phyloP scores from a whole-genome alignment of 768 basidiomycete genomes.

The Panaeolus cyanescens region DNA sequence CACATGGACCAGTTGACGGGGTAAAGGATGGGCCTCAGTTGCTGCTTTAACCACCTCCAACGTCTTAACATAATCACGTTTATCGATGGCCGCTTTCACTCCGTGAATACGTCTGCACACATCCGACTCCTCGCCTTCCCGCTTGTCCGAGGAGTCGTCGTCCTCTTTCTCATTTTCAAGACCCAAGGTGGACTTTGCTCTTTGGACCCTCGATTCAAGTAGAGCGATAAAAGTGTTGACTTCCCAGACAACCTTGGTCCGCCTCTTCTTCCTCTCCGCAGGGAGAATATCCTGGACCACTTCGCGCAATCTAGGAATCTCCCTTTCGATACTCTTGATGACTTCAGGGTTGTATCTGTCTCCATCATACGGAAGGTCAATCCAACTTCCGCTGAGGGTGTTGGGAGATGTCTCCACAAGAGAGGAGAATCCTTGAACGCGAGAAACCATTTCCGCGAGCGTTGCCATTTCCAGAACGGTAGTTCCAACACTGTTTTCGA shows the following conservation, averaged over 20 bases:
- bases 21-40: background rate
- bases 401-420: background rate
- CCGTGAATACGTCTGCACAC: background rate
- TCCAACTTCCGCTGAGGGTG: background rate
- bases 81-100: constrained; percentile 1
- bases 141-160: background rate
- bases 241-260: constrained; percentile 10
- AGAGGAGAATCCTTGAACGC: constrained; percentile 11
- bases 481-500: constrained; percentile 56
- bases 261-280: constrained; percentile 6
- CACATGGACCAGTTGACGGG: constrained; percentile 21
- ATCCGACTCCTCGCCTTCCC: background rate
- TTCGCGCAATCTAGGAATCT: constrained; percentile 2
- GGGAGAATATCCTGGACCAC: constrained; percentile 3
- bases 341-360: background rate
- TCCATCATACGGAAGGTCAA: background rate
- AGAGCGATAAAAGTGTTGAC: constrained; percentile 7
- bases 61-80: constrained; percentile 4
- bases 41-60: constrained; percentile 12
- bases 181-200: background rate
- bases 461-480: constrained; percentile 40
- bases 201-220: constrained; percentile 2
- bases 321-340: constrained; percentile 6
- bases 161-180: constrained; percentile 6
- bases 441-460: constrained; percentile 27